Evolutionary conservation across 148 eudicot species (phyloP).

Genomic region (Vaccinium myrtillus): DNA sequence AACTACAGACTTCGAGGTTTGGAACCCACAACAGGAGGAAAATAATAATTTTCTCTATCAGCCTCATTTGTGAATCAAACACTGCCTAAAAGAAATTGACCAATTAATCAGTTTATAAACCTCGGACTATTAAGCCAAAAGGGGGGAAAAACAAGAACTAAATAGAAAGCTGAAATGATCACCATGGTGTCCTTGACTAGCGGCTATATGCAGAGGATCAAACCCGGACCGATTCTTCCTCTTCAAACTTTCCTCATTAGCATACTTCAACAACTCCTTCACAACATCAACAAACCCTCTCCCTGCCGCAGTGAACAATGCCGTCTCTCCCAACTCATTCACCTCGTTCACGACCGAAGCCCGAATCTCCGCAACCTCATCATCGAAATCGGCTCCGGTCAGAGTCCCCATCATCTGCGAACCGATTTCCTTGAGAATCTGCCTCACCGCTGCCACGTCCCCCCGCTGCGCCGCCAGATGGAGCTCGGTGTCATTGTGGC

Average conservation of each 20-base stretch:
- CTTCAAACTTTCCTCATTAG: conserved; percentile 48
- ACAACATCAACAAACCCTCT: conserved; percentile 70
- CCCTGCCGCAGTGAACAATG: conserved; percentile 65
- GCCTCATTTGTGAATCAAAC: neutral
- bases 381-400: conserved; percentile 63
- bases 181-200: conserved; percentile 77
- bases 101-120: neutral
- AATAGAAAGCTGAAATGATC: conserved; percentile 14
- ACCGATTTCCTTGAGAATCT: conserved; percentile 51
- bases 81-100: neutral
- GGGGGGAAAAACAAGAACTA: neutral
- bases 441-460: conserved; percentile 63
- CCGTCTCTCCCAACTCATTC: conserved; percentile 79
- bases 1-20: no score
- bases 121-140: neutral
- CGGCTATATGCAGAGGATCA: conserved; percentile 77
- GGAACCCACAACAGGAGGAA: neutral
- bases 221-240: conserved; percentile 57
- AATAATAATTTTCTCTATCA: neutral
- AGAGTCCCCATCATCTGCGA: conserved; percentile 55
- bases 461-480: conserved; percentile 77
- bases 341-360: conserved; percentile 65
- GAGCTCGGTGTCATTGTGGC: conserved; percentile 68
- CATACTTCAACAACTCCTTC: conserved; percentile 61
- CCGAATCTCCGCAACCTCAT: conserved; percentile 64